phyloP scores from a whole-genome alignment of 257 asterid species.

The Asclepias syriaca region DNA sequence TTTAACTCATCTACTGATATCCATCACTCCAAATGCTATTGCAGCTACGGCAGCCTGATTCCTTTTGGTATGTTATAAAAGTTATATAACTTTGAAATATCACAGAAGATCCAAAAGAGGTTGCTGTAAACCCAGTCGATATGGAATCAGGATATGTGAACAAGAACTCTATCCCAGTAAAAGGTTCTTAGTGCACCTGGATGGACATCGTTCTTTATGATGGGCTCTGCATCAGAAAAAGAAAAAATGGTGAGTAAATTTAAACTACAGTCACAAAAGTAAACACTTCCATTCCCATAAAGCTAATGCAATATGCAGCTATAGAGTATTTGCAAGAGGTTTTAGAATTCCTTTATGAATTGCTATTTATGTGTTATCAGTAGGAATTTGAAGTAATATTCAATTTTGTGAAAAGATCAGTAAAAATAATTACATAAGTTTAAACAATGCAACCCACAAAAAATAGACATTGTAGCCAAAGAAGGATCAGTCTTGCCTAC shows the following conservation, averaged over 20 bases:
- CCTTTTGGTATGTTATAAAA: not conserved
- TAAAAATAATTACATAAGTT: not conserved
- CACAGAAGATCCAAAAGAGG: not conserved
- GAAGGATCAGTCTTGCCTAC: not conserved
- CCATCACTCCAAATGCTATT: not conserved
- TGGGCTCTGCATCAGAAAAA: conserved; percentile 18
- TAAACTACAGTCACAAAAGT: not conserved
- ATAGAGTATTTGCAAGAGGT: not conserved
- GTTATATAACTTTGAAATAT: not conserved
- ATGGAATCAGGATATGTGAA: too few relatives aligned
- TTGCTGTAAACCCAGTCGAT: not conserved
- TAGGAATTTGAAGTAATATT: not conserved
- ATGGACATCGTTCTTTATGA: not conserved
- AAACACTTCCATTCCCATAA: not conserved
- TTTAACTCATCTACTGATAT: not conserved
- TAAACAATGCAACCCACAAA: not conserved
- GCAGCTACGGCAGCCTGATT: not conserved
- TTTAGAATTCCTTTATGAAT: not conserved
- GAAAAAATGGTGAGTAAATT: not conserved
- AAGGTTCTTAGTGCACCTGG: not conserved
- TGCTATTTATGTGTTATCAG: not conserved
- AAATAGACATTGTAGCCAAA: not conserved
- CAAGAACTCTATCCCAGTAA: not conserved
- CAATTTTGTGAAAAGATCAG: not conserved
- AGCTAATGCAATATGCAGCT: too few relatives aligned